Evolutionary conservation across 164 flowering plant species (phyloP).

Genomic region (Vitis riparia): DNA sequence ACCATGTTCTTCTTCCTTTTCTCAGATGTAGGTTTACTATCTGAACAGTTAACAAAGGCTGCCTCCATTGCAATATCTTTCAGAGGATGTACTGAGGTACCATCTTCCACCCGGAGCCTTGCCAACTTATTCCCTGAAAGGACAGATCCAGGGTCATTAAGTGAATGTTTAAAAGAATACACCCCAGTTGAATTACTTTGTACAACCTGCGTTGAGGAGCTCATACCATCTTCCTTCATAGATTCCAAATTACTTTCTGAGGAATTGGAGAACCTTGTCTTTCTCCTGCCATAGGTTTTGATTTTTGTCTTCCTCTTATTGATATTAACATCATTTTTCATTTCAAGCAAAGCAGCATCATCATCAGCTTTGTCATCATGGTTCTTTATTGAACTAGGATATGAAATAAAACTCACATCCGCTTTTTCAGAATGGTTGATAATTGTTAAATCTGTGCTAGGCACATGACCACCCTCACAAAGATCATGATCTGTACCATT

Average conservation of each 20-base stretch:
- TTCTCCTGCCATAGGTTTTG: neutral
- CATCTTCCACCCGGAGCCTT: neutral
- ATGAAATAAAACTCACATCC: neutral
- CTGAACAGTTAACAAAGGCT: neutral
- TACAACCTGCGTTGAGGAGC: neutral
- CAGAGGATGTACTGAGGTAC: neutral
- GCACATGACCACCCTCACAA: neutral
- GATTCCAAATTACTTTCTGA: neutral
- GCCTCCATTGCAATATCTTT: constrained; percentile 1
- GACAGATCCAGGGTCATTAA: neutral
- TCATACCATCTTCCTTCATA: neutral
- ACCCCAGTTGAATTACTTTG: neutral
- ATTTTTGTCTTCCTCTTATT: neutral
- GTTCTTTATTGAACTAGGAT: constrained; percentile 5
- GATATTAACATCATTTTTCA: neutral
- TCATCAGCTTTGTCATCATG: neutral
- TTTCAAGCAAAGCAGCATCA: neutral
- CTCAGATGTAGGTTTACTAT: neutral
- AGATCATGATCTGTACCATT: neutral
- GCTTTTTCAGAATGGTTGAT: neutral
- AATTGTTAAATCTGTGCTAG: neutral
- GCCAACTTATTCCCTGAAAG: constrained; percentile 1
- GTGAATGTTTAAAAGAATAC: neutral
- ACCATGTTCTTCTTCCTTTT: neutral
- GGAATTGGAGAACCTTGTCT: neutral